Percentiles rank a stretch among this genome's conserved stretches.
Evolutionary conservation across 2,329 filamentous ascomycete genomes (phyloP).

Genomic region (Penicillium freii): DNA sequence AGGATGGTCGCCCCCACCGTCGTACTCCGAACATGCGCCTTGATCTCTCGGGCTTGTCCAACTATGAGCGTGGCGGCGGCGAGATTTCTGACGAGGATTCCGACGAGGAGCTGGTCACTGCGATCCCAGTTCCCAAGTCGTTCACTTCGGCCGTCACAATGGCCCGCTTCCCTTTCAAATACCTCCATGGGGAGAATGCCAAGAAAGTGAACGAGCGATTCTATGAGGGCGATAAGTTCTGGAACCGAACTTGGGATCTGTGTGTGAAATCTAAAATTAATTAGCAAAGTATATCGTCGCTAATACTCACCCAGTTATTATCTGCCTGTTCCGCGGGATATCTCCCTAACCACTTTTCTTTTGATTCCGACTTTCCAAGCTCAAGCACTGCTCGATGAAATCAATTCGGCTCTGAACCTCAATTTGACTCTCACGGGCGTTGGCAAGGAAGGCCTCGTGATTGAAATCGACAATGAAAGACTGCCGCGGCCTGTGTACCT

Average conservation of each 20-base stretch:
- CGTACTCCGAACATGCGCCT: background rate
- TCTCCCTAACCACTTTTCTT: slow-evolving; percentile 56
- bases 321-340: slow-evolving; percentile 53
- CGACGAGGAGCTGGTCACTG: background rate
- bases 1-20: background rate
- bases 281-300: background rate
- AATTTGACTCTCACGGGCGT: slow-evolving; percentile 59
- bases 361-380: slow-evolving; percentile 69
- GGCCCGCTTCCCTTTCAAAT: slow-evolving; percentile 45
- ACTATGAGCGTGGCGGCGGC: background rate
- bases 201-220: slow-evolving; percentile 38
- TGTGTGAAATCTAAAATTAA: slow-evolving; percentile 47
- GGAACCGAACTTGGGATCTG: slow-evolving; percentile 70
- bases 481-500: slow-evolving; percentile 68
- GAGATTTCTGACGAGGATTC: background rate
- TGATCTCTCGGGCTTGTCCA: background rate
- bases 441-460: slow-evolving; percentile 56
- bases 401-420: slow-evolving; percentile 57
- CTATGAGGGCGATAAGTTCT: slow-evolving; percentile 47
- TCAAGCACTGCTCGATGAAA: slow-evolving; percentile 59
- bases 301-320: slow-evolving; percentile 59
- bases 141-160: slow-evolving; percentile 44
- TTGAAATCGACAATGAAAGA: slow-evolving; percentile 60
- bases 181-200: slow-evolving; percentile 33
- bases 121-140: slow-evolving; percentile 12